Percentiles rank a stretch among this genome's conserved stretches.
Evolutionary conservation across 495 filamentous ascomycete genomes (phyloP).

Genomic region (Pseudotulostoma volvatum): DNA sequence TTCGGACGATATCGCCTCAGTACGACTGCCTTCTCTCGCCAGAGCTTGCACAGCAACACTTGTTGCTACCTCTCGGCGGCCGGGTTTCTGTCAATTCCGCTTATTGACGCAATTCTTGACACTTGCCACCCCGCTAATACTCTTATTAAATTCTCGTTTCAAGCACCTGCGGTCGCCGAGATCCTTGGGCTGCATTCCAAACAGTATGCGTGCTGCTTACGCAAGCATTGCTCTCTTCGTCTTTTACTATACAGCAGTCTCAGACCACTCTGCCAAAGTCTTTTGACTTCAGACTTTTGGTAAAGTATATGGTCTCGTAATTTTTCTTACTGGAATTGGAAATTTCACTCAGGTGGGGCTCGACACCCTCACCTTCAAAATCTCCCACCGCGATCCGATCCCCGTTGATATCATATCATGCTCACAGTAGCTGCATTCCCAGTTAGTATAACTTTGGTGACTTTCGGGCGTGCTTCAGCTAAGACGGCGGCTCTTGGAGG

Average conservation of each 20-base stretch:
- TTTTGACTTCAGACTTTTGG: conserved; percentile 94
- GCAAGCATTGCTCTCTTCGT: conserved; percentile 66
- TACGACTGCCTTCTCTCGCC: conserved; percentile 64
- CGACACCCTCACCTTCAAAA: conserved; percentile 61
- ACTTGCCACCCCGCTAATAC: conserved; percentile 55
- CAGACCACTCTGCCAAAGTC: conserved; percentile 84
- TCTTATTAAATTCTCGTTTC: conserved; percentile 54
- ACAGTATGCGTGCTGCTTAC: conserved; percentile 52
- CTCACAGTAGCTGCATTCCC: conserved; percentile 43
- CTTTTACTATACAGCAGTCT: conserved; percentile 38
- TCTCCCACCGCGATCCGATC: conserved; percentile 53
- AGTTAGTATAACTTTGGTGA: too few relatives aligned
- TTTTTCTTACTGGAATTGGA: conserved; percentile 70
- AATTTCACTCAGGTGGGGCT: conserved; percentile 77
- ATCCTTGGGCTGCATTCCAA: conserved; percentile 55
- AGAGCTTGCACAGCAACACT: conserved; percentile 45
- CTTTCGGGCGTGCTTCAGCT: too few relatives aligned
- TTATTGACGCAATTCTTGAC: conserved; percentile 76
- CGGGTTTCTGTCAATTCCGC: conserved; percentile 69
- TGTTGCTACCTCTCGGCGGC: conserved; percentile 76
- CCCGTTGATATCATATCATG: conserved; percentile 64
- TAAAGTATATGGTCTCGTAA: conserved; percentile 88
- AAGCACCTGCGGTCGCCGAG: conserved; percentile 67
- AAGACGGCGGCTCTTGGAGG: too few relatives aligned
- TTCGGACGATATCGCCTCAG: conserved; percentile 75